Evolutionary conservation across 2,329 filamentous ascomycete species (phyloP).

Genomic region (Hypoxylon sp.): DNA sequence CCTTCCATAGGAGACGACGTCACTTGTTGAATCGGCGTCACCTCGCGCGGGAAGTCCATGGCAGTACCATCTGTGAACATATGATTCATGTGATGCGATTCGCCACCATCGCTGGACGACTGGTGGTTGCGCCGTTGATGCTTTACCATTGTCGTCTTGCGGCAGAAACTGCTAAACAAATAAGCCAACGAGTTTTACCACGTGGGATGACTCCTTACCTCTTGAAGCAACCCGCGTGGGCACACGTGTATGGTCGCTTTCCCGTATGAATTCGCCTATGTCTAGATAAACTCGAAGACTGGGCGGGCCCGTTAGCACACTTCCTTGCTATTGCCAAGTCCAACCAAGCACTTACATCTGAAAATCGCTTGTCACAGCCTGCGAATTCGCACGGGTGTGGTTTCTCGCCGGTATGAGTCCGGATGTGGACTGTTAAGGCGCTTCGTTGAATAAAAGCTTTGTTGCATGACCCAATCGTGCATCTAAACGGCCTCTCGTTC

Average conservation of each 20-base stretch:
- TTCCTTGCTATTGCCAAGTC: background rate
- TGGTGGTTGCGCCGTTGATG: constrained; percentile 68
- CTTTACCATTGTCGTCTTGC: constrained; percentile 76
- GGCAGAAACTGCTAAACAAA: constrained; percentile 65
- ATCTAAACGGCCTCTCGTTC: constrained; percentile 73
- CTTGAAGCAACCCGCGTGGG: constrained; percentile 68
- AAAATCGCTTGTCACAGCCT: constrained; percentile 73
- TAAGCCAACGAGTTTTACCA: constrained; percentile 18
- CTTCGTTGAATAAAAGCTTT: constrained; percentile 77
- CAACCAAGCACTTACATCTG: constrained; percentile 63
- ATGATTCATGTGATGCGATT: background rate
- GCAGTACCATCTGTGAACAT: constrained; percentile 27
- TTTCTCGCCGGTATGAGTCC: constrained; percentile 76
- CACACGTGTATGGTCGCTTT: constrained; percentile 71
- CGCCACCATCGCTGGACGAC: constrained; percentile 66
- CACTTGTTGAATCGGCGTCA: constrained; percentile 58
- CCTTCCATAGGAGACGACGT: too few relatives aligned
- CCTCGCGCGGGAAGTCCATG: constrained; percentile 49
- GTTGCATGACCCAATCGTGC: constrained; percentile 65
- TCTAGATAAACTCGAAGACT: constrained; percentile 71
- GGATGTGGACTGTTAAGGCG: constrained; percentile 73
- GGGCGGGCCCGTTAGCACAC: constrained; percentile 43
- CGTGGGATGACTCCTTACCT: constrained; percentile 52
- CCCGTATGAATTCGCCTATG: constrained; percentile 72
- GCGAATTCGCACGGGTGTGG: constrained; percentile 72